Base-by-base conservation (phyloP, 345 rosid genomes). In the Citrus medica region DNA sequence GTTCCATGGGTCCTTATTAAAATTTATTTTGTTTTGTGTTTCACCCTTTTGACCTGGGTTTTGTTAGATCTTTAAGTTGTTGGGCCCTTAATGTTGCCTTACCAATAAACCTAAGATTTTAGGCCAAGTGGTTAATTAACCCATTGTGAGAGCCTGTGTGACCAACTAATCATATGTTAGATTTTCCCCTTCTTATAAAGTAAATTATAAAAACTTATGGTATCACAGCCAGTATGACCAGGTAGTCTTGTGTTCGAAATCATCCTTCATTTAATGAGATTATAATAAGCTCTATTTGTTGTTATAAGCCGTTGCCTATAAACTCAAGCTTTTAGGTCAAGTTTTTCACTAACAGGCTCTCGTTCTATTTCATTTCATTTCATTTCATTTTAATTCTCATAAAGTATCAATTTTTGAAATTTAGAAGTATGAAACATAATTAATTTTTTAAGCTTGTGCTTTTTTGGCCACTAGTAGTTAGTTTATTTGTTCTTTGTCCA, bases 281-380 rank as follows among this genome's bases (percentile, higher is more conserved):
- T 61, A 3, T 61, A 61, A 61, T 25, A 25, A 61, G 65, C 16
- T 25, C 27, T 24, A 25, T 10, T 4, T 61, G 32, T 61, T 61
- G 33, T 25, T 61, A 61, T 61, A 30, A 61, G 25, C 25, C 27
- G 1, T 59, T 59, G 1, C 63, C 30, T 59, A 59, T n/a, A 24
- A 59, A 25, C 30, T 59, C 10, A 1, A n/a, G 28, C 28, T 8
- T 25, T n/a, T 59, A 22, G 63, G 63, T 59, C 63, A n/a, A 59
- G 12, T n/a, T n/a, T 59, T 9, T 7, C 24, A 25, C 5, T 27
- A 61, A 10, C 65, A 13, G 27, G 9, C 51, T 8, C 6, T 58
- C 8, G 35, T 59, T 73, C 53, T 35, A n/a, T 73, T 58, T 73
- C n/a, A 12, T 73, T 35, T 58, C 66, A n/a, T 73, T 58, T 73